phyloP scores from a whole-genome alignment of 345 rosid genomes.

The rapeseed (Brassica napus) region DNA sequence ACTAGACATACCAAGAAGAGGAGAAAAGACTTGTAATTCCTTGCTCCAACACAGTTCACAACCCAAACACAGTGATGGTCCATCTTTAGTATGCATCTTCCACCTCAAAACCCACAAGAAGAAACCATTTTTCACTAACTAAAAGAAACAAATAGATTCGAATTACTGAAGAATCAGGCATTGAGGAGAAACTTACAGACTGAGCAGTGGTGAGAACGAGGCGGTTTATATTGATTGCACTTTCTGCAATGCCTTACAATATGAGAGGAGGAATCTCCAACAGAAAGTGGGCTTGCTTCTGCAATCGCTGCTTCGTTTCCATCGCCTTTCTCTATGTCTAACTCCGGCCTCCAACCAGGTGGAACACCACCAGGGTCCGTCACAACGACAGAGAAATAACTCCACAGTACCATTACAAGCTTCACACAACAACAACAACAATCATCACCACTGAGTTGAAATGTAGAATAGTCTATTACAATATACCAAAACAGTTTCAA shows the following conservation, averaged over 20 bases:
- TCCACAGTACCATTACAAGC: constrained; percentile 76
- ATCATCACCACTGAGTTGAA: not conserved
- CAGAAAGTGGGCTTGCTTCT: constrained; percentile 21
- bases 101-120: constrained; percentile 33
- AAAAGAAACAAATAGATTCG: not conserved
- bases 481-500: not conserved
- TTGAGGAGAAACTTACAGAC: not conserved
- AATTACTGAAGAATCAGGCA: not conserved
- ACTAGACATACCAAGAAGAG: not conserved
- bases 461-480: not conserved
- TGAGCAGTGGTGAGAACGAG: not conserved
- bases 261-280: constrained; percentile 40
- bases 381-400: constrained; percentile 67
- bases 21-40: not conserved
- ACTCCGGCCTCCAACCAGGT: constrained; percentile 57
- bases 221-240: constrained; percentile 1
- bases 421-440: constrained; percentile 26
- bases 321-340: constrained; percentile 57
- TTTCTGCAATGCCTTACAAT: not conserved
- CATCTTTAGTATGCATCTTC: constrained; percentile 39
- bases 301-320: constrained; percentile 7
- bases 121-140: constrained; percentile 21
- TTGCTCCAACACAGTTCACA: not conserved
- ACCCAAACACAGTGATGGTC: not conserved
- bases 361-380: constrained; percentile 89